Evolutionary conservation across 1,284 basidiomycete species (phyloP).

Genomic region (Rhodotorula glutinis): DNA sequence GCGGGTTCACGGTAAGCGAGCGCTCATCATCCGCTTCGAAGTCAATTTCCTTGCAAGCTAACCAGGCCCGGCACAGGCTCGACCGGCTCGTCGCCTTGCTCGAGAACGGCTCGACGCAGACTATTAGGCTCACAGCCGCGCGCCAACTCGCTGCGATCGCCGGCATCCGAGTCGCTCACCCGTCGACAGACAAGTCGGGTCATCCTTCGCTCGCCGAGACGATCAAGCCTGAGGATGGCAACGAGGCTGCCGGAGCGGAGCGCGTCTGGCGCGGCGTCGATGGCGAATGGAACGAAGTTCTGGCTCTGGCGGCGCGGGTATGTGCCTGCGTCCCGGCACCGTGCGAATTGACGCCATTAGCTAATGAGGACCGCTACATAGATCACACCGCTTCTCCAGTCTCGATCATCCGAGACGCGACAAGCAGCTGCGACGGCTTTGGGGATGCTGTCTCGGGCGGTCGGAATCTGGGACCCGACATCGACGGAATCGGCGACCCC

Average conservation of each 20-base stretch:
- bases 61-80: slow-evolving; percentile 55
- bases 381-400: slow-evolving; percentile 83
- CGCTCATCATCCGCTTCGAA: neutral
- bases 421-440: slow-evolving; percentile 78
- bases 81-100: slow-evolving; percentile 86
- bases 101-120: slow-evolving; percentile 81
- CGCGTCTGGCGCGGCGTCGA: slow-evolving; percentile 53
- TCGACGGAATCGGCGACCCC: slow-evolving; percentile 27
- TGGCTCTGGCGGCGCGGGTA: slow-evolving; percentile 77
- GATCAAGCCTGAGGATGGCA: slow-evolving; percentile 51
- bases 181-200: slow-evolving; percentile 21
- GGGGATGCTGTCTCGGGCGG: slow-evolving; percentile 76
- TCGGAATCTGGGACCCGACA: slow-evolving; percentile 74
- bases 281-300: slow-evolving; percentile 72
- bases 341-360: too few species aligned
- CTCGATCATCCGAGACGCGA: slow-evolving; percentile 80
- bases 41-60: neutral
- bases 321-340: slow-evolving; percentile 34
- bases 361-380: slow-evolving; percentile 46
- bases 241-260: slow-evolving; percentile 61
- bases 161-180: slow-evolving; percentile 61
- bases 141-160: slow-evolving; percentile 89
- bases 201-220: slow-evolving; percentile 6
- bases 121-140: slow-evolving; percentile 82
- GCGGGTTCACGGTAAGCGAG: slow-evolving; percentile 9